These are phyloP conservation scores for Halenospora varia DNA, from an alignment of 495 filamentous ascomycete genomes.

Conservation along the genomic window DNA sequence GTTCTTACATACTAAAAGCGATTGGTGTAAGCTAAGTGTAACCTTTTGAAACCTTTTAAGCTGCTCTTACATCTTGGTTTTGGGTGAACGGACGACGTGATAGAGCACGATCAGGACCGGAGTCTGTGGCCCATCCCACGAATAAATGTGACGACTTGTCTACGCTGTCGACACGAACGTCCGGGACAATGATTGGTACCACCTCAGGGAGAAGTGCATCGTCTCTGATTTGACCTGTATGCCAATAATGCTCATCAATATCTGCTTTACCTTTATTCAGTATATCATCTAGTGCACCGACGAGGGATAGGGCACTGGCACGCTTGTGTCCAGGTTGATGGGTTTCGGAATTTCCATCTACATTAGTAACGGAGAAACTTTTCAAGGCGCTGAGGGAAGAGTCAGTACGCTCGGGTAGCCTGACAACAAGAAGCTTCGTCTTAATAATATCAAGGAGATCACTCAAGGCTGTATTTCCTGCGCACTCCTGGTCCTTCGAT, in stretches of 20 bases:
- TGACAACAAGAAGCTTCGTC: constrained; percentile 24
- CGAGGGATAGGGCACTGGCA: constrained; percentile 8
- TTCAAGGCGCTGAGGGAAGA: neutral
- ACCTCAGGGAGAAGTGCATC: neutral
- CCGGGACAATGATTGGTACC: no score
- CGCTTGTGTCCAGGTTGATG: no score
- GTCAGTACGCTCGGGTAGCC: constrained; percentile 10
- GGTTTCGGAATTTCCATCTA: neutral
- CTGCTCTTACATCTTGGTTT: no score
- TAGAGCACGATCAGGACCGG: no score
- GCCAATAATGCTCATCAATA: constrained; percentile 13
- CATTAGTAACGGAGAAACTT: neutral
- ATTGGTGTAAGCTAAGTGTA: no score
- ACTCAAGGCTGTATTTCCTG: constrained; percentile 11
- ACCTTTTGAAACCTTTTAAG: no score
- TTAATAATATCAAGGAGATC: constrained; percentile 24
- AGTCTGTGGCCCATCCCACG: no score
- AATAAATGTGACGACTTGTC: no score
- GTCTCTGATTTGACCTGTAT: neutral
- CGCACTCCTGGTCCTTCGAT: constrained; percentile 12
- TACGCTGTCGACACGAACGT: no score
- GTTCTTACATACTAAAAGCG: no score
- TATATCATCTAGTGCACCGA: constrained; percentile 13
- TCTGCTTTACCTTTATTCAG: constrained; percentile 11
- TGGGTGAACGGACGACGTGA: no score